phyloP scores from a whole-genome alignment of 768 basidiomycete genomes.

The Leucosporidium creatinivorum region DNA sequence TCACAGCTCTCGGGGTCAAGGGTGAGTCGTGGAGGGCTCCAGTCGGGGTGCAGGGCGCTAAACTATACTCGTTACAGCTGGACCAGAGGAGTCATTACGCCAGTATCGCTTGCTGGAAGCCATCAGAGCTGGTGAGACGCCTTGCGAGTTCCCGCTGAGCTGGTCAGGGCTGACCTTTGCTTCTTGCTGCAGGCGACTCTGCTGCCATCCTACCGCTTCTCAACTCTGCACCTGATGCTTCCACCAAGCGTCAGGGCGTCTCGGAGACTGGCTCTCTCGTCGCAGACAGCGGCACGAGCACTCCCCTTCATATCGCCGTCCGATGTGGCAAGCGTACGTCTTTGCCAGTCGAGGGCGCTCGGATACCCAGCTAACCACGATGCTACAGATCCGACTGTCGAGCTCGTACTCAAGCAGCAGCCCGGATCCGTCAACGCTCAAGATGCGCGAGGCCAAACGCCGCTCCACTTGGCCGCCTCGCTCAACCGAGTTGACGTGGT shows the following conservation, averaged over 20 bases:
- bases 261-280: conserved; percentile 29
- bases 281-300: conserved; percentile 6
- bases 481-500: conserved; percentile 68
- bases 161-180: neutral
- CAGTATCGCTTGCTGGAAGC: conserved; percentile 27
- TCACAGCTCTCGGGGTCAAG: neutral
- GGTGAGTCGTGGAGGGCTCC: neutral
- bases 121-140: conserved; percentile 17
- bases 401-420: conserved; percentile 26
- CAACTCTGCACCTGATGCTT: conserved; percentile 32
- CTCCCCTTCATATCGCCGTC: conserved; percentile 31
- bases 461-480: conserved; percentile 66
- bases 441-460: conserved; percentile 58
- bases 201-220: conserved; percentile 39
- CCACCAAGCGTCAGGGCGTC: conserved; percentile 33
- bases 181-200: conserved; percentile 38
- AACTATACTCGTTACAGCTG: conserved; percentile 39
- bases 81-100: conserved; percentile 19
- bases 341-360: neutral
- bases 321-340: conserved; percentile 25
- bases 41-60: neutral
- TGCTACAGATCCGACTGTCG: conserved; percentile 26
- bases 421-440: conserved; percentile 28
- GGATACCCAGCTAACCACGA: conserved; percentile 21
- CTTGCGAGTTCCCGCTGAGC: neutral